Evolutionary conservation across 495 filamentous ascomycete species (phyloP).

Genomic region (Evansstolkia leycettana): DNA sequence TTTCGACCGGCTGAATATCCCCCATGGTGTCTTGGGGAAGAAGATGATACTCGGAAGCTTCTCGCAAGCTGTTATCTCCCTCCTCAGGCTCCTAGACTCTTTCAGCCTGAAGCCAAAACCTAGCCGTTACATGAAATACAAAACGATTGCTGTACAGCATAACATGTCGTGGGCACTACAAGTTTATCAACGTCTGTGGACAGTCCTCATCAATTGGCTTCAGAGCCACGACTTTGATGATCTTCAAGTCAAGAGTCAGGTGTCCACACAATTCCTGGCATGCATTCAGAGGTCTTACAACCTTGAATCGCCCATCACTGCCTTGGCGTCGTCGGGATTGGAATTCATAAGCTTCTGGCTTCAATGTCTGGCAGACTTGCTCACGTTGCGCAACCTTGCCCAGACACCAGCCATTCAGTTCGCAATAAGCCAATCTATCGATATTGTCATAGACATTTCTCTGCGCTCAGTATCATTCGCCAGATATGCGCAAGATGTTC

Average conservation of each 20-base stretch:
- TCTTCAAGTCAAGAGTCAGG: constrained; percentile 8
- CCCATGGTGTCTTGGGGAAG: constrained; percentile 16
- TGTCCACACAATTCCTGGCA: constrained; percentile 15
- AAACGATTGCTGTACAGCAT: constrained; percentile 12
- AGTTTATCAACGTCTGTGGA: constrained; percentile 26
- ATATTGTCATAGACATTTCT: constrained; percentile 7
- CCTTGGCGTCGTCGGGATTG: constrained; percentile 11
- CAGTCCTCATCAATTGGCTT: constrained; percentile 16
- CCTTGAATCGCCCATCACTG: constrained; percentile 4
- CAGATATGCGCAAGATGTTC: constrained; percentile 7
- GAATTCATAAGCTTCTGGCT: constrained; percentile 16
- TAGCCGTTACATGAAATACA: constrained; percentile 2
- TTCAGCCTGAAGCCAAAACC: constrained; percentile 8
- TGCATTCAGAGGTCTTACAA: constrained; percentile 9
- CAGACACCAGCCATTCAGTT: constrained; percentile 14
- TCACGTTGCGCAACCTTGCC: constrained; percentile 9
- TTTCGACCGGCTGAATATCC: constrained; percentile 20
- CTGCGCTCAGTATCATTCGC: constrained; percentile 5
- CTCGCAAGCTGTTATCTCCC: constrained; percentile 11
- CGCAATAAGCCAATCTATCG: constrained; percentile 15
- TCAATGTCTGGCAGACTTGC: constrained; percentile 18
- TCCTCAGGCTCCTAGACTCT: constrained; percentile 19
- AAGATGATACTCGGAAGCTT: constrained; percentile 14
- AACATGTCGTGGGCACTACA: constrained; percentile 24
- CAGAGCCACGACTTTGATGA: constrained; percentile 5